These are phyloP conservation scores for Solanum virginianum DNA, from an alignment of 257 asterid genomes.

Conservation along the genomic window DNA sequence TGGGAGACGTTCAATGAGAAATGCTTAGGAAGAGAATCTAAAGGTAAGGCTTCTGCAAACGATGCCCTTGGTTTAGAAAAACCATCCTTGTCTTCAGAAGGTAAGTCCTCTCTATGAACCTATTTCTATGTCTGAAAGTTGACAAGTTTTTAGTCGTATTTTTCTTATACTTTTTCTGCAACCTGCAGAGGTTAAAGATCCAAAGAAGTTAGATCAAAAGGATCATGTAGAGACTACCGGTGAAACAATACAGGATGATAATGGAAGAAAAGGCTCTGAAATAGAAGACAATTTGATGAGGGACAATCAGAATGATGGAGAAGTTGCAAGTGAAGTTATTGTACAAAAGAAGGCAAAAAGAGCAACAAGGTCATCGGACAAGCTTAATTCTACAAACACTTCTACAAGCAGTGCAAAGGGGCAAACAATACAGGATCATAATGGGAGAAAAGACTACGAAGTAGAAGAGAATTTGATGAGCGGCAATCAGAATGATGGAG, in stretches of 20 bases:
- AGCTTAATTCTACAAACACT: not conserved
- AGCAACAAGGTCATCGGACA: not conserved
- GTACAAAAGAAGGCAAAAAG: constrained; percentile 1
- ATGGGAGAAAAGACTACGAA: not conserved
- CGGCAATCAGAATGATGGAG: not conserved
- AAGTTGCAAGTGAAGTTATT: constrained; percentile 1
- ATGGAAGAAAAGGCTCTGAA: not conserved
- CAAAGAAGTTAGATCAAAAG: not conserved
- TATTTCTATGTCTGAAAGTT: not conserved
- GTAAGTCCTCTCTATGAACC: constrained; percentile 9
- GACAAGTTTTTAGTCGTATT: not conserved
- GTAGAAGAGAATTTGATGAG: not conserved
- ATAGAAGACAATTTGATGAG: not conserved
- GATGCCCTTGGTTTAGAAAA: not conserved
- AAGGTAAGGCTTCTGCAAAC: constrained; percentile 4
- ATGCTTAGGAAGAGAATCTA: constrained; percentile 17
- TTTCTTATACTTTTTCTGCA: not conserved
- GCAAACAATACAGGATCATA: not conserved
- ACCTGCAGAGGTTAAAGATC: not conserved
- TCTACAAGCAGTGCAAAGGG: not conserved
- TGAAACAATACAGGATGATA: not conserved
- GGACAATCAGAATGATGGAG: not conserved
- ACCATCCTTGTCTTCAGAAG: constrained; percentile 1
- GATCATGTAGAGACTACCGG: not conserved
- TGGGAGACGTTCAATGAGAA: constrained; percentile 52